phyloP scores from a whole-genome alignment of 768 basidiomycete species.

The Jaapia argillacea region DNA sequence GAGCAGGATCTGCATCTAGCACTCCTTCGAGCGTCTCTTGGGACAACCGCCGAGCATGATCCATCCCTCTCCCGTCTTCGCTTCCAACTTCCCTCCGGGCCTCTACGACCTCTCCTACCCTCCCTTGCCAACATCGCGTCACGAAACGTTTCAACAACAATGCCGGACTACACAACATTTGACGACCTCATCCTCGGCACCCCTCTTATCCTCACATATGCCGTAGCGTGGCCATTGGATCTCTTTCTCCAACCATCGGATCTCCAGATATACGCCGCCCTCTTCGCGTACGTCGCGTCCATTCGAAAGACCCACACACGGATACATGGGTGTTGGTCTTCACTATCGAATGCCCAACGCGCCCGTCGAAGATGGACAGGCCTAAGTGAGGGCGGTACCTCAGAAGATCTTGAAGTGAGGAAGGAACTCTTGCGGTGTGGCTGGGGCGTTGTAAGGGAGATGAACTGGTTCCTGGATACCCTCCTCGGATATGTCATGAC shows the following conservation, averaged over 20 bases:
- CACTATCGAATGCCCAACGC: slow-evolving; percentile 78
- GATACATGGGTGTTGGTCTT: slow-evolving; percentile 76
- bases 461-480: slow-evolving; percentile 88
- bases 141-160: slow-evolving; percentile 19
- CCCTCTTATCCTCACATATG: slow-evolving; percentile 58
- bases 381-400: slow-evolving; percentile 76
- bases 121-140: slow-evolving; percentile 34
- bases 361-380: slow-evolving; percentile 82
- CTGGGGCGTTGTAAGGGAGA: slow-evolving; percentile 81
- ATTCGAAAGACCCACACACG: slow-evolving; percentile 77
- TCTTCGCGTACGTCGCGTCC: slow-evolving; percentile 79
- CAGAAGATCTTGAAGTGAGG: slow-evolving; percentile 56
- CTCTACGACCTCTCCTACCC: slow-evolving; percentile 72
- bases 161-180: slow-evolving; percentile 40
- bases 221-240: slow-evolving; percentile 80
- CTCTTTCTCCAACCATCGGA: slow-evolving; percentile 77
- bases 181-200: slow-evolving; percentile 75
- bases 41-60: slow-evolving; percentile 83
- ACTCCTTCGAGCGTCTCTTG: slow-evolving; percentile 77
- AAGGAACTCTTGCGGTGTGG: slow-evolving; percentile 61
- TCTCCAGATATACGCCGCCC: slow-evolving; percentile 58
- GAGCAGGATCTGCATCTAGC: slow-evolving; percentile 88
- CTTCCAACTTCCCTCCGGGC: slow-evolving; percentile 73
- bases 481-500: slow-evolving; percentile 80
- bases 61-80: slow-evolving; percentile 62